Evolutionary conservation across 108 stramenopile species (phyloP).

Genomic region (Mediolabrus comicus): DNA sequence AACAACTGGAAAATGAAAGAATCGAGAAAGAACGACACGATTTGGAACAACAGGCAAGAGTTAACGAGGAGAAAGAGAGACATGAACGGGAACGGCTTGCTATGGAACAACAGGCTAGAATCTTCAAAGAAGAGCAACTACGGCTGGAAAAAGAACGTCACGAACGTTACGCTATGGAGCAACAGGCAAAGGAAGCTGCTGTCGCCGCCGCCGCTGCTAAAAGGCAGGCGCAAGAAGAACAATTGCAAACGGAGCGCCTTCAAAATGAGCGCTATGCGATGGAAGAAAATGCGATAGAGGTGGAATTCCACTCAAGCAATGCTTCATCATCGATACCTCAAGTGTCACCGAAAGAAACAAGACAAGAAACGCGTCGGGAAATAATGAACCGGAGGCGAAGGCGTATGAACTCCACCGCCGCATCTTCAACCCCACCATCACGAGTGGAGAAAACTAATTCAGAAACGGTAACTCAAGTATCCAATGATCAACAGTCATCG

Average conservation of each 20-base stretch:
- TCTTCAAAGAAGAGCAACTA: too few species aligned
- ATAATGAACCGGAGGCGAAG: neutral
- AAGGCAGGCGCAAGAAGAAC: neutral
- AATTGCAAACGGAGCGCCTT: neutral
- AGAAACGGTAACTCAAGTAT: neutral
- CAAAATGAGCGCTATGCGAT: neutral
- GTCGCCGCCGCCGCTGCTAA: neutral
- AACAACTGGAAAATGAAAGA: neutral
- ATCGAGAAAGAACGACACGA: neutral
- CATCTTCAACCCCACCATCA: constrained; percentile 1
- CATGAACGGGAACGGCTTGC: neutral
- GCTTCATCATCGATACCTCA: neutral
- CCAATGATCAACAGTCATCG: neutral
- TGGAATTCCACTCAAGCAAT: neutral
- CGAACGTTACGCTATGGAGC: neutral
- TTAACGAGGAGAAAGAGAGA: neutral
- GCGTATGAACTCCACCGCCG: neutral
- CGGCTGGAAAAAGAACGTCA: neutral
- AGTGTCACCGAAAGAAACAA: neutral
- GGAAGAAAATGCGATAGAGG: neutral
- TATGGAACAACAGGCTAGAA: too few species aligned
- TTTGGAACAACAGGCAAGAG: neutral
- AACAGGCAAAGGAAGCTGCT: neutral
- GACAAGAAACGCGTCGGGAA: neutral
- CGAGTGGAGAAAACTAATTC: neutral